These are phyloP conservation scores for Closterium sp. DNA, from an alignment of 139 green algal genomes.

Conservation along the genomic window DNA sequence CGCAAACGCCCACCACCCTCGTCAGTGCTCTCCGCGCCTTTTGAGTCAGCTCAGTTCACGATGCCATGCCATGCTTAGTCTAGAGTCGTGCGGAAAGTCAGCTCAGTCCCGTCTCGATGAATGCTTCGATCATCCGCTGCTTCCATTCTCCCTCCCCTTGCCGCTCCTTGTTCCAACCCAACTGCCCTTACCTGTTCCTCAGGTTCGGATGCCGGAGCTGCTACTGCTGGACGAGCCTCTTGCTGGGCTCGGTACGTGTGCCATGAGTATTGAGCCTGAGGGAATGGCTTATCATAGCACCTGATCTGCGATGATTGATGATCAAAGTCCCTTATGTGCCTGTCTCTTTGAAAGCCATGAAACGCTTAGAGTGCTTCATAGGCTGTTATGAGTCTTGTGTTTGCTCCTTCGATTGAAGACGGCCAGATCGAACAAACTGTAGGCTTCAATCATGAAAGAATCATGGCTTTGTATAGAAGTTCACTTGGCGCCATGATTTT, in stretches of 20 bases:
- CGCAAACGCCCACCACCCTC: too few species aligned
- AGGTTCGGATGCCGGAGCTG: constrained; percentile 34
- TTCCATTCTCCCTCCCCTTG: not conserved
- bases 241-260: constrained; percentile 33
- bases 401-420: not conserved
- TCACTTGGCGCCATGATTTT: not conserved
- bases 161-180: not conserved
- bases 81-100: too few species aligned
- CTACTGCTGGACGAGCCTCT: constrained; percentile 46
- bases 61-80: too few species aligned
- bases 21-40: too few species aligned
- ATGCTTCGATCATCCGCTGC: too few species aligned
- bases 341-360: not conserved
- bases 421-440: too few species aligned
- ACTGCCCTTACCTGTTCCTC: not conserved
- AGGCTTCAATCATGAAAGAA: too few species aligned
- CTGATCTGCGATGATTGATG: not conserved
- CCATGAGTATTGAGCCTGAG: not conserved
- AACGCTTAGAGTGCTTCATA: not conserved
- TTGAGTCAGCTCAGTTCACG: too few species aligned
- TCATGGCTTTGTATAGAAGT: too few species aligned
- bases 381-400: not conserved
- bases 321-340: too few species aligned
- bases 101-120: too few species aligned
- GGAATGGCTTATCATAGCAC: too few species aligned